Base-by-base conservation (phyloP, 1,284 basidiomycete species). In the Exobasidium cylindrosporum region DNA sequence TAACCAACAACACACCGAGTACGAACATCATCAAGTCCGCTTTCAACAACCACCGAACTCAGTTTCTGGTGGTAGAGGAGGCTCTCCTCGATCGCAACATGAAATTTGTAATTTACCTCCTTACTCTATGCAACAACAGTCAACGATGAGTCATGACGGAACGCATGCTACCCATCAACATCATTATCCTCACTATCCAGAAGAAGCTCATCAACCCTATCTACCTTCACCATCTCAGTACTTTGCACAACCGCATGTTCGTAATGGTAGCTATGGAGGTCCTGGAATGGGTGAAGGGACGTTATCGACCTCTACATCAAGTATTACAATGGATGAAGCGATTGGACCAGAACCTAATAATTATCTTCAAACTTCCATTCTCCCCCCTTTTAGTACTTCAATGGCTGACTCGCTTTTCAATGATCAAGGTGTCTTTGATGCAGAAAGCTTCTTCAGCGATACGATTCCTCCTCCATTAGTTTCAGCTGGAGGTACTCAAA, bases 381-480 rank as follows among this genome's bases (percentile, higher is more conserved):
- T 73, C 35, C 72, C 72, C 13, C 69, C 69, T 45, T 68, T 73
- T 58, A 66, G 64, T 55, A 71, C 67, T 11, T 70, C 67, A n/a
- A 64, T 73, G 29, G 72, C 69, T 24, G 72, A 71, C 54, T 66
- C 65, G 43, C 71, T 72, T 47, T 69, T 73, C 64, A 68, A 73
- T 26, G 57, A 49, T 6, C 47, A 65, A 43, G 67, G 64, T 23
- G 65, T 71, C 59, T 65, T 63, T 23, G 28, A 58, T 29, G 49
- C 47, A 54, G 45, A 32, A 56, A 60, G 28, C 47, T 35, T 17
- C 4, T 61, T 31, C 49, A 50, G 3, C 26, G 52, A 44, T 56
- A 57, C 28, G 45, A 40, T 7, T 3, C 31, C 32, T 24, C 63
- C n/a, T 43, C 53, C 30, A 45, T 49, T n/a, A 4, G 23, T 44